Evolutionary conservation across 208 protist genomes (phyloP), one percentile per base, ranked within the genome.

Genomic region (Paratrypanosoma confusum): DNA sequence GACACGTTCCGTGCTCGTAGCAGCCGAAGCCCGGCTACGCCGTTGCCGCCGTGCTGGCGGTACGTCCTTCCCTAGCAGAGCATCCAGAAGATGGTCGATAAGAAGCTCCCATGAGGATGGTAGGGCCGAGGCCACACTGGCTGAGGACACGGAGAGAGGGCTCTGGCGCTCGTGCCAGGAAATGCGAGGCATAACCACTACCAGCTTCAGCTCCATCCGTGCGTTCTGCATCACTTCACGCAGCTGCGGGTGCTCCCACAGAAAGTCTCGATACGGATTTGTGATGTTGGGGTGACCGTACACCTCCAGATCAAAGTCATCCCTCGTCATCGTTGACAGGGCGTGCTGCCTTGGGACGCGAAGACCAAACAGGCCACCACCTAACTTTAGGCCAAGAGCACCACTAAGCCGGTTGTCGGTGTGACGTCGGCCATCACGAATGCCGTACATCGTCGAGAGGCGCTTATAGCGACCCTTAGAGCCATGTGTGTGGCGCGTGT

Each of bases 271-370:
- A 49, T 93, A 93, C 8, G 84, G 84, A 55, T 93, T 93, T 8
- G 80, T 89, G 45, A 93, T 93, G 59, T 93, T 87, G 1, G 84
- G 84, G 34, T 89, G 80, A 0, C 84, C 84, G 54, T 86, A 64
- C 26, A 89, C 36, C 27, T 69, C 66, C 25, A 89, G 29, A 1
- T 93, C 84, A 34, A 72, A 85, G 47, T 78, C 57, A 44, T 77
- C 74, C 24, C 24, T 33, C 28, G 79, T 68, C 65, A 86, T 71
- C 36, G 64, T 78, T 3, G 76, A 85, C 38, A 89, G 68, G 23
- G 60, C 45, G 40, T 88, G 71, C 48, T 93, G 79, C 0, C 77
- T 65, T 0, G 84, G 74, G 28, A 88, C 81, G 43, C 84, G 84
- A 22, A 85, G 60, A 14, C 84, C 84, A 45, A 93, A 93, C 25